Percentiles rank a stretch among this genome's conserved stretches.
Evolutionary conservation across 1,284 basidiomycete genomes (phyloP).

Genomic region (Thelephora terrestris): DNA sequence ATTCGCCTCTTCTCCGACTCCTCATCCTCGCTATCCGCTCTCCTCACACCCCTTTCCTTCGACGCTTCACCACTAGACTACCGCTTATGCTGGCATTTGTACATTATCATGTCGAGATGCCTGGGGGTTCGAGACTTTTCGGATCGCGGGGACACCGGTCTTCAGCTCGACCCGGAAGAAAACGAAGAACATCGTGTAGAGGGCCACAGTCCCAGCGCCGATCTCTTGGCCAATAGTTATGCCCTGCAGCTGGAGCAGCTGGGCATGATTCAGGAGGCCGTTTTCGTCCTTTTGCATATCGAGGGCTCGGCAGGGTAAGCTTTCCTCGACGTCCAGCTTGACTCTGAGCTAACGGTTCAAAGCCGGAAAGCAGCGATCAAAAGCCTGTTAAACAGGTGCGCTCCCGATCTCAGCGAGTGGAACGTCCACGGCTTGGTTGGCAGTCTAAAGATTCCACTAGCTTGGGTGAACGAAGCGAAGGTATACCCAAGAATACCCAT

Average conservation of each 20-base stretch:
- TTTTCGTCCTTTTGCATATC: constrained; percentile 86
- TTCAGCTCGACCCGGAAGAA: constrained; percentile 27
- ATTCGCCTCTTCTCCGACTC: constrained; percentile 72
- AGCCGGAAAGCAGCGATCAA: constrained; percentile 77
- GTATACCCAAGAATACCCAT: constrained; percentile 30
- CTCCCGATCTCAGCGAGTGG: constrained; percentile 59
- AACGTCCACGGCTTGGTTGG: constrained; percentile 63
- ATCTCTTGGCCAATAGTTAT: constrained; percentile 76
- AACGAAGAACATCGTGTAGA: constrained; percentile 37
- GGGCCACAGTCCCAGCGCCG: constrained; percentile 77
- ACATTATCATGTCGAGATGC: constrained; percentile 78
- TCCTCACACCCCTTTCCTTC: constrained; percentile 64
- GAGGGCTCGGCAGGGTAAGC: constrained; percentile 70
- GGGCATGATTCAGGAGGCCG: constrained; percentile 79
- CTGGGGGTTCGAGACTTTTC: constrained; percentile 79
- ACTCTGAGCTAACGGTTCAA: neutral
- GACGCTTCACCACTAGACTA: constrained; percentile 71
- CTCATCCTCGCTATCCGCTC: constrained; percentile 49
- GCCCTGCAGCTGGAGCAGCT: constrained; percentile 79
- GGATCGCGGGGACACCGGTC: constrained; percentile 54
- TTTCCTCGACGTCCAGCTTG: neutral
- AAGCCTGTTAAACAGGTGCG: constrained; percentile 71
- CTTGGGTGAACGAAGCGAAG: constrained; percentile 87
- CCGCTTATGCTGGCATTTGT: constrained; percentile 89
- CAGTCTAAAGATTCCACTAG: constrained; percentile 68